A percentile compares a stretch with the other conserved stretches of the same genome.
Evolutionary conservation across 139 green algal species (phyloP).

Genomic region (Chlamydomonas applanata): DNA sequence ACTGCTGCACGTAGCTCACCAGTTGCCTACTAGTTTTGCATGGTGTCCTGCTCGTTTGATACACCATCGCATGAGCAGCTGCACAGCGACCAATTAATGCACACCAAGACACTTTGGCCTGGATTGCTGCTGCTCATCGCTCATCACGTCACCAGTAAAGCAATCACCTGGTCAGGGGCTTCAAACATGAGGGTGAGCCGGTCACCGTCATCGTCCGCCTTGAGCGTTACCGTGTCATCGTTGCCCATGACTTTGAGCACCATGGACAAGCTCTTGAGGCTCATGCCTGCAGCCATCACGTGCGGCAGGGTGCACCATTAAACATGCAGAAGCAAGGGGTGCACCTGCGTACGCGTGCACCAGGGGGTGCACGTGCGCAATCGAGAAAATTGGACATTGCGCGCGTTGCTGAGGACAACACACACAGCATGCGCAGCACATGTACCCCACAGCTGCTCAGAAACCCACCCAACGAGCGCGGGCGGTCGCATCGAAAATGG

Average conservation of each 20-base stretch:
- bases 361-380: no score
- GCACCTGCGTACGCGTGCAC: constrained; percentile 76
- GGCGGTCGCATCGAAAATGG: constrained; percentile 91
- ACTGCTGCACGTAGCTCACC: no score
- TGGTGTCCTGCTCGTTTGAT: no score
- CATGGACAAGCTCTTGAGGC: no score
- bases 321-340: constrained; percentile 91
- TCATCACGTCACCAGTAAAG: constrained; percentile 94
- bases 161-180: neutral
- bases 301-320: no score
- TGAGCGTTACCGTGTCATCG: constrained; percentile 94
- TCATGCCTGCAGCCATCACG: constrained; percentile 25
- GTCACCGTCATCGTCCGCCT: constrained; percentile 86
- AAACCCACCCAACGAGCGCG: constrained; percentile 50
- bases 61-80: constrained; percentile 96
- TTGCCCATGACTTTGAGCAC: constrained; percentile 45
- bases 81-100: constrained; percentile 5
- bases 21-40: no score
- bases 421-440: constrained; percentile 75
- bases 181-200: constrained; percentile 96
- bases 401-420: no score
- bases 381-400: no score
- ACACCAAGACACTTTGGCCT: constrained; percentile 60
- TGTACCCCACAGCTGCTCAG: constrained; percentile 98
- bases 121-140: constrained; percentile 85